phyloP scores from a whole-genome alignment of 1,284 basidiomycete species.

The Leccinum angustisporum region DNA sequence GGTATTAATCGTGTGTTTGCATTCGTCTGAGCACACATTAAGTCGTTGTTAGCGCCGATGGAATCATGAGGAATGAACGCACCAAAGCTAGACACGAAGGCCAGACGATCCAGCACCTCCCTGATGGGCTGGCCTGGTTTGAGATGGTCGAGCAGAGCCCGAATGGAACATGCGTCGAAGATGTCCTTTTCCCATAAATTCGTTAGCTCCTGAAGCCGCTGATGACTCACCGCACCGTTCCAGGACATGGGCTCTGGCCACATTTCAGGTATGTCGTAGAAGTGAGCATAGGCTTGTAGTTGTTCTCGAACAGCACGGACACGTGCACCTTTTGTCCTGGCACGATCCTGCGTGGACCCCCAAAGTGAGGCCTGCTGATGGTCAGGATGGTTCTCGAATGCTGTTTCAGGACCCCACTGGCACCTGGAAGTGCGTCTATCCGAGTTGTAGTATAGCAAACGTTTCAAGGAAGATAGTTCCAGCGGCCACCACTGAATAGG shows the following conservation, averaged over 20 bases:
- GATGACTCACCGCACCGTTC: slow-evolving; percentile 29
- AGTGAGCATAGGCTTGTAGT: slow-evolving; percentile 29
- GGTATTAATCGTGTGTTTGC: slow-evolving; percentile 12
- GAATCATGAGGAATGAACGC: not conserved
- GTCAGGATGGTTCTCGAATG: slow-evolving; percentile 11
- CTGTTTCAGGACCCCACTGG: not conserved
- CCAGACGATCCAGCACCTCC: slow-evolving; percentile 29
- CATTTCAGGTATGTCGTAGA: slow-evolving; percentile 16
- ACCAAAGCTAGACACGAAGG: slow-evolving; percentile 35
- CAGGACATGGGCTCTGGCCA: slow-evolving; percentile 35
- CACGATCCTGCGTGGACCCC: slow-evolving; percentile 26
- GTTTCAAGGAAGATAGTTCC: slow-evolving; percentile 30
- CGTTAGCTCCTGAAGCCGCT: slow-evolving; percentile 22
- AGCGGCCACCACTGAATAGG: slow-evolving; percentile 27
- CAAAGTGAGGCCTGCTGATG: slow-evolving; percentile 28
- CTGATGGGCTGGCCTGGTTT: slow-evolving; percentile 12
- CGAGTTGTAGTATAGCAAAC: slow-evolving; percentile 29
- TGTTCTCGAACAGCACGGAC: slow-evolving; percentile 31
- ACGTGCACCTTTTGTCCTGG: slow-evolving; percentile 35
- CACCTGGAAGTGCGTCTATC: slow-evolving; percentile 23
- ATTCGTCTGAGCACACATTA: slow-evolving; percentile 9
- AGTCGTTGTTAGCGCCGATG: not conserved
- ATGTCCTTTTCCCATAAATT: slow-evolving; percentile 31
- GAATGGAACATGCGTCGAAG: slow-evolving; percentile 26
- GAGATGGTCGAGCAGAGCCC: slow-evolving; percentile 23